Base-by-base conservation (phyloP, 2,329 filamentous ascomycete species). In the Diaporthe sp. region DNA sequence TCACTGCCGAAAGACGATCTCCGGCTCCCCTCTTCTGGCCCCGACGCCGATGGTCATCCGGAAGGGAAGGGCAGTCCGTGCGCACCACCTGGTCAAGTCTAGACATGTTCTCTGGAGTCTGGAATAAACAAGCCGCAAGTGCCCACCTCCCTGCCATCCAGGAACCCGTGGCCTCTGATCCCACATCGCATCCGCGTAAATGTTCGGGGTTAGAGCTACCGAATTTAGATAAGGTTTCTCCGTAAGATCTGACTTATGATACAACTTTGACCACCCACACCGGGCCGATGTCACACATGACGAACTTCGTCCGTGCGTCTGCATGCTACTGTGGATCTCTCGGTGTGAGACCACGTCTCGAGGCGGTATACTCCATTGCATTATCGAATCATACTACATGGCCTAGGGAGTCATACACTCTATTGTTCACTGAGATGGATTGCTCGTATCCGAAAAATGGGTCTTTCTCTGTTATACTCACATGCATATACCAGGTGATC, bases 191-290 rank as follows among this genome's bases (percentile, higher is more conserved):
- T 17, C 62, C 19, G 28, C 62, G 44, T 25, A 67, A 39, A 51
- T 37, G 22, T 53, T 53, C 46, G 31, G n/a, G 62, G 62, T 2
- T 22, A 28, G 7, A 39, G 28, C 46, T 51, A 39, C 46, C 34
- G 34, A 15, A 68, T 68, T 68, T 51, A 37, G 46, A 68, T 42
- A 68, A 39, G n/a, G 65, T 68, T 68, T 53, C 65, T 68, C 46
- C 25, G 65, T 53, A 68, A 39, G 65, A 68, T 53, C 65, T 68
- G 65, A 68, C 46, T 68, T 68, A 68, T 68, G 46, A 39, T 68
- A 68, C 65, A 53, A 15, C 25, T 28, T 22, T 19, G 19, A 55
- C 31, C 46, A 31, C 22, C 44, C 65, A 53, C 65, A 39, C 46
- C 65, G 46, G 22, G 31, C 65, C 65, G 46, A 68, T 68, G 65